Conservation (phyloP, 441 rosid species). For the Kokia cookei region DNA sequence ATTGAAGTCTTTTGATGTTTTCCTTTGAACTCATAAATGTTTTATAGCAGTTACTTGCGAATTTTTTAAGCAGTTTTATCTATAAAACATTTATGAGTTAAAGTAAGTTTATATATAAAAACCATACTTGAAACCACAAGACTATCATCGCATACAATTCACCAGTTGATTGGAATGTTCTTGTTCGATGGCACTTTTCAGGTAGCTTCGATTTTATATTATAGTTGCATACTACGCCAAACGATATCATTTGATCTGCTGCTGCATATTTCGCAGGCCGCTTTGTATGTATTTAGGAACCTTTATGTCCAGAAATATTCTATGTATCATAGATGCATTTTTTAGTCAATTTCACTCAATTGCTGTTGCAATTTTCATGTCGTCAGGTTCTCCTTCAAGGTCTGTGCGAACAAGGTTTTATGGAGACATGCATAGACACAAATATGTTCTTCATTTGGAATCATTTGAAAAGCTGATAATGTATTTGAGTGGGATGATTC, state of each 20-base stretch:
- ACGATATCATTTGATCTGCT: neutral
- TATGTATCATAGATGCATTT: neutral
- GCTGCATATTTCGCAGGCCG: constrained; percentile 38
- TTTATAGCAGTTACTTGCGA: neutral
- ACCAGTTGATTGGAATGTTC: no score
- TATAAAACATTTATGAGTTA: neutral
- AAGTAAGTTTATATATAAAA: no score
- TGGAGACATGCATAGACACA: constrained; percentile 37
- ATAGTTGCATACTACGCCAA: neutral
- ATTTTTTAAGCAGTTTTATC: neutral
- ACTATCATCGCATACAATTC: constrained; percentile 51
- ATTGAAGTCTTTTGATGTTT: neutral
- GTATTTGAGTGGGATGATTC: neutral
- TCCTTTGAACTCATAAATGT: neutral
- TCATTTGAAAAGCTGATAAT: neutral
- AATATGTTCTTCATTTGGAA: neutral
- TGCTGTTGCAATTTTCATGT: constrained; percentile 7
- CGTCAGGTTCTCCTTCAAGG: constrained; percentile 91
- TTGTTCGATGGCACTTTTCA: constrained; percentile 69
- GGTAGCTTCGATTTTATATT: constrained; percentile 32
- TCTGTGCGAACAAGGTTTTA: constrained; percentile 73
- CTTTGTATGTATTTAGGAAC: constrained; percentile 60
- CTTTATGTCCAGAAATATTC: constrained; percentile 82
- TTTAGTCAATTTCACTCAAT: neutral
- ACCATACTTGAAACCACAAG: constrained; percentile 67